phyloP scores from a whole-genome alignment of 116 monocot genomes.

The Trichopus zeylanicus region DNA sequence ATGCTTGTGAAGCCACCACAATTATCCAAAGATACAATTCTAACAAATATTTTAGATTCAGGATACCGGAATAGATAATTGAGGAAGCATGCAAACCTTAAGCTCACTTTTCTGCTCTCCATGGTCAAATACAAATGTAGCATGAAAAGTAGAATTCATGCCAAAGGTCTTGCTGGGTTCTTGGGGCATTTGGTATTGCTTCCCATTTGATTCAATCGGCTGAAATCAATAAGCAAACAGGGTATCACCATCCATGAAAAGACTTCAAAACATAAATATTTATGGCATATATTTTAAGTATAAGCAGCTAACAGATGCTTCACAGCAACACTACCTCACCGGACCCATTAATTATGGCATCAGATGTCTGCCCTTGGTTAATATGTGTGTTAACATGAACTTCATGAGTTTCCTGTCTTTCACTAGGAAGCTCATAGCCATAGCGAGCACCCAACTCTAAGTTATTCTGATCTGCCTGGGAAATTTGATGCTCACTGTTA shows the following conservation, averaged over 20 bases:
- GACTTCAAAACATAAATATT: background rate
- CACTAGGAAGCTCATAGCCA: conserved; percentile 25
- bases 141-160: conserved; percentile 20
- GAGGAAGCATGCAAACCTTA: conserved; percentile 24
- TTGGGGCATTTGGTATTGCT: conserved; percentile 14
- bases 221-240: conserved; percentile 14
- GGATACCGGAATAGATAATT: background rate
- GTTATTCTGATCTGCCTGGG: conserved; percentile 26
- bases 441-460: conserved; percentile 27
- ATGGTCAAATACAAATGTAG: conserved; percentile 16
- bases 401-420: conserved; percentile 23
- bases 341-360: conserved; percentile 8
- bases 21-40: background rate
- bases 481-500: conserved; percentile 28
- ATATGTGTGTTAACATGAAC: conserved; percentile 26
- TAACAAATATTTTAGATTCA: background rate
- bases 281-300: background rate
- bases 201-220: conserved; percentile 33
- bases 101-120: conserved; percentile 34
- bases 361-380: conserved; percentile 23
- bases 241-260: background rate
- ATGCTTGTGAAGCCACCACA: background rate
- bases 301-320: conserved; percentile 3
- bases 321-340: conserved; percentile 18
- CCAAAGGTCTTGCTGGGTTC: conserved; percentile 17